Percentiles rank a stretch among this genome's conserved stretches.
Conservation (phyloP, 371 early-diverging fungal genomes). For the Mucor racemosus region DNA sequence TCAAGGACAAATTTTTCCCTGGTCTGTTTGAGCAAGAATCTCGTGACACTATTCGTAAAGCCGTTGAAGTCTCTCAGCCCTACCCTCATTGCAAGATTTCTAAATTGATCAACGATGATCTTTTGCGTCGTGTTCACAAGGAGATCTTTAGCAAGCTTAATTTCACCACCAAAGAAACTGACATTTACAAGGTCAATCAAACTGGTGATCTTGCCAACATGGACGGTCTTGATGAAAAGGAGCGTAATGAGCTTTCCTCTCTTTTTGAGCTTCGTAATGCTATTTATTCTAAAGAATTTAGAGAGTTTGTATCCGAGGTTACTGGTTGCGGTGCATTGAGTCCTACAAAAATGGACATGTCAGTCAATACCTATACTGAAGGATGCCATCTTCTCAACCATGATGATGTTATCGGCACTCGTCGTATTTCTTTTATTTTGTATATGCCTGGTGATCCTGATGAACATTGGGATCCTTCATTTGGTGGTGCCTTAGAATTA, state of each 20-base stretch:
- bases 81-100: conserved; percentile 69
- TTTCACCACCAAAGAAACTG: conserved; percentile 79
- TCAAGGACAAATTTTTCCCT: conserved; percentile 33
- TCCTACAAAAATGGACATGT: conserved; percentile 71
- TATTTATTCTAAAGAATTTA: conserved; percentile 72
- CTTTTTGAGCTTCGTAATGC: conserved; percentile 70
- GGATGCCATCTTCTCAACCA: conserved; percentile 80
- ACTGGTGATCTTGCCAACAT: conserved; percentile 83
- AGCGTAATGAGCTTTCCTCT: conserved; percentile 51
- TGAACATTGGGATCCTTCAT: conserved; percentile 56
- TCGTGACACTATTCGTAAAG: conserved; percentile 31
- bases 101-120: conserved; percentile 59
- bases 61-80: conserved; percentile 58
- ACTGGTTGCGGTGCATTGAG: conserved; percentile 75
- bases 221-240: conserved; percentile 67
- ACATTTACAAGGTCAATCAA: conserved; percentile 79
- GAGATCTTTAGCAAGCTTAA: conserved; percentile 67
- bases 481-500: conserved; percentile 77
- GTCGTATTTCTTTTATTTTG: conserved; percentile 76
- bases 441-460: conserved; percentile 74
- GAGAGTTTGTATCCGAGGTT: conserved; percentile 64
- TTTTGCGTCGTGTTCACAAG: conserved; percentile 63
- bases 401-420: conserved; percentile 83
- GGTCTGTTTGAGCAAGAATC: conserved; percentile 35
- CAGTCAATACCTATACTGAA: conserved; percentile 61